phyloP scores from a whole-genome alignment of 2,329 filamentous ascomycete species.

The Colletotrichum australisinense region DNA sequence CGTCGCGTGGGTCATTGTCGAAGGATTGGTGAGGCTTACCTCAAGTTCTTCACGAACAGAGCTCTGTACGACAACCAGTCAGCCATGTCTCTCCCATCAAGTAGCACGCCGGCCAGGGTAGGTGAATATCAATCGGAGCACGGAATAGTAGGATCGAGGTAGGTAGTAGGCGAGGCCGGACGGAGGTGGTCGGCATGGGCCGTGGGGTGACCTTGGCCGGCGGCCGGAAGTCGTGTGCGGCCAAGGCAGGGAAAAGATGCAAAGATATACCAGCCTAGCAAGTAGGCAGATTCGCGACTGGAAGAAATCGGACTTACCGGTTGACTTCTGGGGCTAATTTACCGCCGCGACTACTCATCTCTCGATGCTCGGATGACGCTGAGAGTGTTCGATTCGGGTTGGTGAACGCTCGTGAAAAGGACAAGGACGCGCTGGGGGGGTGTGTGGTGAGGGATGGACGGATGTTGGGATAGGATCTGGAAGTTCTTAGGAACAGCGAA shows the following conservation, averaged over 20 bases:
- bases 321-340: slow-evolving; percentile 99
- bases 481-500: slow-evolving; percentile 34
- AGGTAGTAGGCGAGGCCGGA: background rate
- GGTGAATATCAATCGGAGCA: background rate
- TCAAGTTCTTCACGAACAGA: slow-evolving; percentile 99
- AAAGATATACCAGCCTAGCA: slow-evolving; percentile 8
- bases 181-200: slow-evolving; percentile 13
- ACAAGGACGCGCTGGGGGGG: slow-evolving; percentile 39
- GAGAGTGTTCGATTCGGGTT: slow-evolving; percentile 32
- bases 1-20: slow-evolving; percentile 50
- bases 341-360: slow-evolving; percentile 95
- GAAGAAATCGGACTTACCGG: slow-evolving; percentile 71
- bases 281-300: slow-evolving; percentile 17
- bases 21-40: slow-evolving; percentile 72
- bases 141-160: background rate
- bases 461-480: slow-evolving; percentile 33
- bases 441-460: slow-evolving; percentile 38
- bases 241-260: slow-evolving; percentile 16
- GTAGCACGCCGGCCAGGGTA: background rate
- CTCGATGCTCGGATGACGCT: slow-evolving; percentile 62
- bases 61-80: slow-evolving; percentile 70
- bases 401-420: slow-evolving; percentile 40
- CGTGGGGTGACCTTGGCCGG: slow-evolving; percentile 23
- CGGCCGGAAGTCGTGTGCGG: slow-evolving; percentile 22
- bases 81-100: slow-evolving; percentile 40